A percentile compares a stretch with the other conserved stretches of the same genome.
These are phyloP conservation scores for Rhizophora mangle DNA, from an alignment of 345 rosid species.

Conservation along the genomic window DNA sequence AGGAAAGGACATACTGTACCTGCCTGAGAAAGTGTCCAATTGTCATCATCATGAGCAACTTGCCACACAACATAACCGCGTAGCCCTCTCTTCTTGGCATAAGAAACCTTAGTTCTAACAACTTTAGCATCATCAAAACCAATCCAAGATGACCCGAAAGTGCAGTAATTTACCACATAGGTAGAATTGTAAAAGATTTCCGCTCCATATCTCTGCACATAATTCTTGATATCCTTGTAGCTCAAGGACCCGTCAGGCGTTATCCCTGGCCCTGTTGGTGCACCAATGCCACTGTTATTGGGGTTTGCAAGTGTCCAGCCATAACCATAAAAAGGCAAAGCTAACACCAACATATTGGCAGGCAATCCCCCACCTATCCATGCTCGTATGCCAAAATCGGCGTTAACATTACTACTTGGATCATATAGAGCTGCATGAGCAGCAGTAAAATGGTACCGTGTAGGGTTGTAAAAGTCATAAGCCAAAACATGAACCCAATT, in stretches of 20 bases:
- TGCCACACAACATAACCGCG: constrained; percentile 4
- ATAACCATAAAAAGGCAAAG: constrained; percentile 34
- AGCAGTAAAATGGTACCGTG: constrained; percentile 5
- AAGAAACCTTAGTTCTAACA: background rate
- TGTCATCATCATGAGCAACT: background rate
- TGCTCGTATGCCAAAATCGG: constrained; percentile 13
- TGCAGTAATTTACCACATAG: constrained; percentile 1
- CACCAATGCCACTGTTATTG: constrained; percentile 5
- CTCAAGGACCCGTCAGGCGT: background rate
- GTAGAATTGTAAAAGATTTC: background rate
- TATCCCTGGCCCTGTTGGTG: constrained; percentile 13
- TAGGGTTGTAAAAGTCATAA: constrained; percentile 17
- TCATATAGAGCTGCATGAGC: constrained; percentile 27
- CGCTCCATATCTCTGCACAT: background rate
- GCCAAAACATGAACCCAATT: constrained; percentile 30
- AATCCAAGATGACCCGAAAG: background rate
- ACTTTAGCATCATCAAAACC: constrained; percentile 11
- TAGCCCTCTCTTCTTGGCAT: constrained; percentile 2
- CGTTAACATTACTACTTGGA: constrained; percentile 2
- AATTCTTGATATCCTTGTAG: background rate
- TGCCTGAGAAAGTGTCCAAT: constrained; percentile 6
- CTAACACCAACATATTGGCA: constrained; percentile 18
- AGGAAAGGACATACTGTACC: background rate
- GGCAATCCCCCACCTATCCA: constrained; percentile 20
- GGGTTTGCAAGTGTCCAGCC: constrained; percentile 26